Percentiles rank a stretch among this genome's conserved stretches.
Evolutionary conservation across 257 asterid species (phyloP).

Genomic region (Craterostigma plantagineum): DNA sequence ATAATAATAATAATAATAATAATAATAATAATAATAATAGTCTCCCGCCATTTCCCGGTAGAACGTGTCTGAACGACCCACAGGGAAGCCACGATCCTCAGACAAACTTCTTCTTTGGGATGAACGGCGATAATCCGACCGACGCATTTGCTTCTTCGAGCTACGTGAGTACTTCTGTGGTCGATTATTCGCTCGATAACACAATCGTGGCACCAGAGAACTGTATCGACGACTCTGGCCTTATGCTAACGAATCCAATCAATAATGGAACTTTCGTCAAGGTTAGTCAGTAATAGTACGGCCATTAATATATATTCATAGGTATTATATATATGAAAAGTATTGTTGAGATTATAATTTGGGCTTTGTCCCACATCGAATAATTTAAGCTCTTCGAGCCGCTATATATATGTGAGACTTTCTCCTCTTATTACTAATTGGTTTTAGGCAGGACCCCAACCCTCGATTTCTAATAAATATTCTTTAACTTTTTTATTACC

Average conservation of each 20-base stretch:
- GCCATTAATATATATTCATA: background rate
- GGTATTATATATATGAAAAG: no score
- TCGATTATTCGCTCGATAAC: slow-evolving; percentile 24
- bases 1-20: slow-evolving; percentile 18
- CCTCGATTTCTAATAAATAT: no score
- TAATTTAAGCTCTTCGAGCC: no score
- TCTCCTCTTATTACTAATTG: no score
- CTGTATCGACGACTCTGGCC: slow-evolving; percentile 35
- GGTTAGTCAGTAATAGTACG: slow-evolving; percentile 12
- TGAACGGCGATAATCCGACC: background rate
- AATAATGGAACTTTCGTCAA: slow-evolving; percentile 43
- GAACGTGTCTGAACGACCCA: slow-evolving; percentile 42
- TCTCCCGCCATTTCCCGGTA: slow-evolving; percentile 61
- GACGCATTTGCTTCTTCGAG: slow-evolving; percentile 12
- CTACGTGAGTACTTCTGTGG: slow-evolving; percentile 28
- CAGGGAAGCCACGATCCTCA: slow-evolving; percentile 45
- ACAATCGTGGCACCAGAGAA: slow-evolving; percentile 21
- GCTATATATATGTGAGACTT: no score
- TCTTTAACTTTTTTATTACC: no score
- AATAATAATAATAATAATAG: slow-evolving; percentile 8
- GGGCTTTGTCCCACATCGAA: no score
- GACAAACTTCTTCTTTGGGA: slow-evolving; percentile 22
- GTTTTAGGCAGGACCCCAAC: background rate
- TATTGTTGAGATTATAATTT: no score
- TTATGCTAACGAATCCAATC: slow-evolving; percentile 24